Conservation (phyloP, 495 filamentous ascomycete genomes). For the Neurospora sp. region DNA sequence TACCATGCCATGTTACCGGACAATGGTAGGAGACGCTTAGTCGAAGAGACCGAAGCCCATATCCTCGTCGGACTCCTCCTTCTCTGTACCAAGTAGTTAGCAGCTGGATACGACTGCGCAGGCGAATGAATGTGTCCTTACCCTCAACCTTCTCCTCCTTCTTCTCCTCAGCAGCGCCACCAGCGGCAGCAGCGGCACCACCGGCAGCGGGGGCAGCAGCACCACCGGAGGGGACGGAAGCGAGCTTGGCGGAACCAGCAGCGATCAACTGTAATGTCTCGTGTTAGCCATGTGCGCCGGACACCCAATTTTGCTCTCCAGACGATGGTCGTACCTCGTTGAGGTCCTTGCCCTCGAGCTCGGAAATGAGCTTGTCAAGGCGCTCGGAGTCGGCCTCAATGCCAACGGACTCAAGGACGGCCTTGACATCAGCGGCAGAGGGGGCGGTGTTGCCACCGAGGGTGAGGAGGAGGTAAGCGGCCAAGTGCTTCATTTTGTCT, state of each 20-base stretch:
- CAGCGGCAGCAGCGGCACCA: constrained; percentile 53
- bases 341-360: constrained; percentile 97
- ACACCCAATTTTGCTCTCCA: neutral
- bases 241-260: constrained; percentile 86
- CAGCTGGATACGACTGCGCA: neutral
- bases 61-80: constrained; percentile 95
- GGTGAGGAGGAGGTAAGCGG: constrained; percentile 93
- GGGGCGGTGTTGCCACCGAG: constrained; percentile 88
- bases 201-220: constrained; percentile 56
- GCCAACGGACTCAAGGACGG: constrained; percentile 85
- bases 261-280: constrained; percentile 62
- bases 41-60: constrained; percentile 99
- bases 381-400: constrained; percentile 90
- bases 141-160: constrained; percentile 68
- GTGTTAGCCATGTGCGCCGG: constrained; percentile 15
- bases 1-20: constrained; percentile 6
- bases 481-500: constrained; percentile 97
- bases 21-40: constrained; percentile 39
- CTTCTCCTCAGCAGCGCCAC: constrained; percentile 58
- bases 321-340: constrained; percentile 58
- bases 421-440: constrained; percentile 79
- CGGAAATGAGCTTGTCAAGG: constrained; percentile 69
- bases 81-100: constrained; percentile 34
- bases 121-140: constrained; percentile 20
- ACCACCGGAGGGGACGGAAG: constrained; percentile 93